Base-by-base conservation (phyloP, 179 eudicot genomes). In the Actinidia chinensis region DNA sequence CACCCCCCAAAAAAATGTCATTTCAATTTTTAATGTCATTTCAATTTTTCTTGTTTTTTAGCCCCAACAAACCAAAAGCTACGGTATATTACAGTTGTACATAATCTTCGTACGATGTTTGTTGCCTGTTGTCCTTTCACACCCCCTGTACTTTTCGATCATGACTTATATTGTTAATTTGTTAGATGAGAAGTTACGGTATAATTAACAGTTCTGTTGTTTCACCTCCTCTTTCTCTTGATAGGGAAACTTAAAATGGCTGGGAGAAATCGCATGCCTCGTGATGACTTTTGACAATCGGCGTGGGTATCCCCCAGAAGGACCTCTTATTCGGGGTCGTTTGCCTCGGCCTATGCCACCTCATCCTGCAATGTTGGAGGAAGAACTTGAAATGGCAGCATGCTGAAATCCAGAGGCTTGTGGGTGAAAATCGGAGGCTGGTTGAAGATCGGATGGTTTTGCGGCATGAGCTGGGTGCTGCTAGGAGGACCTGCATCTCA, bases 331-430 rank as follows among this genome's bases (percentile, higher is more conserved):
- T 56, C 86, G 91, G 40, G 98, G 88, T 54, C 93, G 87, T 58
- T 75, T 90, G 81, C 84, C 87, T 47, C 85, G 92, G 52, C 89
- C 86, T 5, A 46, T 85, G 76, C 97, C 89, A 71, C 95, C 92
- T 80, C 97, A 94, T 79, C 99, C 97, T 80, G 97, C 93, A 50
- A 15, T 95, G 69, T 81, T 95, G 83, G 98, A 92, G 87, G 99
- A 95, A 84, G 99, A 95, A 85, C 91, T 95, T 74, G 97, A 93
- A 84, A 87, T 91, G n/a, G 61, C 95, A 87, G 67, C 94, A 89
- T 79, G 83, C 64, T 65, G 99, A 93, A 82, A 88, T 95, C 77
- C 91, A 91, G 56, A 91, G 92, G 82, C 91, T 95, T 25, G 79
- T 95, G 79, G 93, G 80, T 63, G 99, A 95, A 74, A 92, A 95